Evolutionary conservation across 2,329 filamentous ascomycete genomes (phyloP).

Genomic region (Periconia sp.): DNA sequence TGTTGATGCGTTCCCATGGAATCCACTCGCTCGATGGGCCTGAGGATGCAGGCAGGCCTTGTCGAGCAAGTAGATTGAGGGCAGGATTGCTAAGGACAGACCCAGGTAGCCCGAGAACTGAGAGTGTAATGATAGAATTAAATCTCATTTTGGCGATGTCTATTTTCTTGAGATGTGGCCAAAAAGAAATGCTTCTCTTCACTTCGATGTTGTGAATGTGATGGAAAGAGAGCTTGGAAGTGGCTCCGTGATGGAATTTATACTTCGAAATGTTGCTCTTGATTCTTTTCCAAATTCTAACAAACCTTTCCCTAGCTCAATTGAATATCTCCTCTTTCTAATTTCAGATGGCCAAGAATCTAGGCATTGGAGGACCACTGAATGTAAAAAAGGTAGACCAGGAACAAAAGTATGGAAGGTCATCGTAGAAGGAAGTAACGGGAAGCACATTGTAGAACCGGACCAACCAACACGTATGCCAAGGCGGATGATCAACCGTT

Average conservation of each 20-base stretch:
- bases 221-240: neutral
- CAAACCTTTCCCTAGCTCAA: neutral
- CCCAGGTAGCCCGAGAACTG: neutral
- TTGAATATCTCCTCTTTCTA: neutral
- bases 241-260: neutral
- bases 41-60: neutral
- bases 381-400: neutral
- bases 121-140: neutral
- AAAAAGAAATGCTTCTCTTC: neutral
- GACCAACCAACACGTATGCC: too few relatives aligned
- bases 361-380: neutral
- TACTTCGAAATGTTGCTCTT: neutral
- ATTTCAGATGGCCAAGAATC: neutral
- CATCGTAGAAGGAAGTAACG: neutral
- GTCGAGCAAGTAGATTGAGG: neutral
- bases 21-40: conserved; percentile 4
- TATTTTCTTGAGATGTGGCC: neutral
- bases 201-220: neutral
- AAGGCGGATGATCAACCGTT: too few relatives aligned
- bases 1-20: conserved; percentile 46
- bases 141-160: neutral
- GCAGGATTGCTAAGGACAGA: neutral
- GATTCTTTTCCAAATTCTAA: neutral
- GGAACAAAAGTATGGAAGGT: neutral
- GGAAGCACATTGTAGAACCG: too few relatives aligned